Conservation (phyloP, 2,329 filamentous ascomycete genomes). For the Monosporascus sp. region DNA sequence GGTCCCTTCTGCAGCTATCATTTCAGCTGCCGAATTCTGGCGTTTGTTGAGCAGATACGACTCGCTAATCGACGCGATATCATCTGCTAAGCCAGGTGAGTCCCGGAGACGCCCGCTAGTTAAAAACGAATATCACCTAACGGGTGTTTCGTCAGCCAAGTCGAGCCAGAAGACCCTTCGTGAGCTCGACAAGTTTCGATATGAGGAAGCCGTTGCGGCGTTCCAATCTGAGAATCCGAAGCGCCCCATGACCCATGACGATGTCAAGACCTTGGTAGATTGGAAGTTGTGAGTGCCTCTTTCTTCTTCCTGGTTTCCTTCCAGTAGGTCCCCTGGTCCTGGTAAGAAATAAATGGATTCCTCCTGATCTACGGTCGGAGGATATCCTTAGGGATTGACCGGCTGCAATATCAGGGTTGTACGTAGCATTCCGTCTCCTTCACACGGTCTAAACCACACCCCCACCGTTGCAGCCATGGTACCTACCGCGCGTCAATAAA, state of each 20-base stretch:
- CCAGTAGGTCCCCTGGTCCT: no score
- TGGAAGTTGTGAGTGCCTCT: slow-evolving; percentile 62
- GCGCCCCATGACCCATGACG: slow-evolving; percentile 45
- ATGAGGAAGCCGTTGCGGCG: slow-evolving; percentile 43
- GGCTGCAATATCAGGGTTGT: no score
- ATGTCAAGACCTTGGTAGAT: slow-evolving; percentile 58
- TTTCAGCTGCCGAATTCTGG: slow-evolving; percentile 30
- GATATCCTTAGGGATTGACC: no score
- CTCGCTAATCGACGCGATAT: slow-evolving; percentile 38
- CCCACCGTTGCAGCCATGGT: no score
- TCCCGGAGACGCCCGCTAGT: neutral
- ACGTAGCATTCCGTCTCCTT: no score
- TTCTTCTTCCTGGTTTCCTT: slow-evolving; percentile 2
- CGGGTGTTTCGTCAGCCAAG: slow-evolving; percentile 34
- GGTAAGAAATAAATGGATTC: neutral
- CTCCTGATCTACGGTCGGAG: no score
- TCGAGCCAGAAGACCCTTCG: slow-evolving; percentile 45
- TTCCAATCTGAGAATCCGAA: slow-evolving; percentile 35
- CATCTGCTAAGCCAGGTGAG: slow-evolving; percentile 39
- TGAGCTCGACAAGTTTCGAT: slow-evolving; percentile 58
- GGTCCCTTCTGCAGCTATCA: slow-evolving; percentile 15
- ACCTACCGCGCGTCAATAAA: no score
- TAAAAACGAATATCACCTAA: slow-evolving; percentile 13
- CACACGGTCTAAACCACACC: no score
- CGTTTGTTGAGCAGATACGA: slow-evolving; percentile 32